Conservation (phyloP, 352 stramenopile species). For the Pythium apleroticum region DNA sequence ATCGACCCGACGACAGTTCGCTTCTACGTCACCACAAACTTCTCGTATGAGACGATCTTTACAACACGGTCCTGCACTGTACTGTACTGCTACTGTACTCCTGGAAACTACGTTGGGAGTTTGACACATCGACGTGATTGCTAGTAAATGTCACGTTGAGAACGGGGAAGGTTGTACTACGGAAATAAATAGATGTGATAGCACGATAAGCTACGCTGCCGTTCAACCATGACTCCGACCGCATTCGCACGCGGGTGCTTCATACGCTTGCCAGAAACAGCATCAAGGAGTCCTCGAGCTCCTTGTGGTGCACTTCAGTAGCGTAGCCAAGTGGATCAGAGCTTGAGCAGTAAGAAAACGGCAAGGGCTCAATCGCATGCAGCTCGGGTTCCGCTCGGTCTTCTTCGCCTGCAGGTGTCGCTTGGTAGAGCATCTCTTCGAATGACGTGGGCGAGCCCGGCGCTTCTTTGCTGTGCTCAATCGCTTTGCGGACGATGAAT, state of each 20-base stretch:
- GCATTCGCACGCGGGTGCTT: neutral
- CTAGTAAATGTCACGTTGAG: too few species aligned
- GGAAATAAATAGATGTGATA: constrained; percentile 6
- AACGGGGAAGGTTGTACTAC: neutral
- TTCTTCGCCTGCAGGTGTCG: neutral
- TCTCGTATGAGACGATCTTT: neutral
- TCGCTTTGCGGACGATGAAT: constrained; percentile 50
- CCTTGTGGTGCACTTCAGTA: constrained; percentile 39
- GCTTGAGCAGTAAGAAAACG: constrained; percentile 32
- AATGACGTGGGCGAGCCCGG: constrained; percentile 22
- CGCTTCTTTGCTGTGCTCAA: neutral
- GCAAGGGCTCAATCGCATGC: constrained; percentile 45
- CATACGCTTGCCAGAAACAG: constrained; percentile 25
- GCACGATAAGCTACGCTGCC: neutral
- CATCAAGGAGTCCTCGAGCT: constrained; percentile 31
- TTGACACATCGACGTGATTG: too few species aligned
- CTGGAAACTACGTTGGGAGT: too few species aligned
- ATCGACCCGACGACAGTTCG: neutral
- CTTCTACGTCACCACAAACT: neutral
- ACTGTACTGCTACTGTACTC: neutral
- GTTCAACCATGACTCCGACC: neutral
- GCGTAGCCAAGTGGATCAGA: constrained; percentile 31
- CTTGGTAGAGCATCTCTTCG: constrained; percentile 23
- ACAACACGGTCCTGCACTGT: neutral
- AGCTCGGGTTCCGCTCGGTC: constrained; percentile 16